A percentile compares a stretch with the other conserved stretches of the same genome.
These are phyloP conservation scores for Saccharomyces hybrid DNA, from an alignment of 1,139 yeast species.

Conservation along the genomic window DNA sequence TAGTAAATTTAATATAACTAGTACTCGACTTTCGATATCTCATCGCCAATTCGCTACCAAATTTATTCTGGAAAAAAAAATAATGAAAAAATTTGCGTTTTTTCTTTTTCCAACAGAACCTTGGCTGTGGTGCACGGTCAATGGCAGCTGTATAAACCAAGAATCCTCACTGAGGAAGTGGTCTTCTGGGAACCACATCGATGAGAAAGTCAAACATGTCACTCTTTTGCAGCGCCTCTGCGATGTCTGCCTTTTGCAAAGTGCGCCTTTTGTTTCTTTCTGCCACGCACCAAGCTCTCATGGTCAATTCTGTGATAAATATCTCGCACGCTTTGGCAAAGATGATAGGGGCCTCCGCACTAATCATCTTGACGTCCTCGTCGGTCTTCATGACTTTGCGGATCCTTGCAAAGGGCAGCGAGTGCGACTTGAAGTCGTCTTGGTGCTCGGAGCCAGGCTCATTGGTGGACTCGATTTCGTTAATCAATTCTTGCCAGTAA, in stretches of 20 bases:
- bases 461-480: conserved; percentile 57
- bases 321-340: conserved; percentile 98
- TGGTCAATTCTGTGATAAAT: conserved; percentile 89
- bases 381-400: conserved; percentile 95
- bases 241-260: conserved; percentile 86
- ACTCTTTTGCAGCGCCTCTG: conserved; percentile 87
- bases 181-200: conserved; percentile 78
- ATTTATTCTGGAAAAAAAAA: background rate
- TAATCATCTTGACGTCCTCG: conserved; percentile 93
- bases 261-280: conserved; percentile 94
- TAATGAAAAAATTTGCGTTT: conserved; percentile 5
- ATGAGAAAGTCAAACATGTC: conserved; percentile 97
- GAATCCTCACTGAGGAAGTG: background rate
- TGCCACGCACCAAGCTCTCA: conserved; percentile 99
- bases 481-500: conserved; percentile 95
- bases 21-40: background rate
- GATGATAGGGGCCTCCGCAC: conserved; percentile 94
- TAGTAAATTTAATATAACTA: background rate
- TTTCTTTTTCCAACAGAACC: background rate
- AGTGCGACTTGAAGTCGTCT: conserved; percentile 82
- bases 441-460: conserved; percentile 27
- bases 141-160: background rate
- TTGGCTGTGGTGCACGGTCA: background rate
- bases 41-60: background rate
- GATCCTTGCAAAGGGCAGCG: conserved; percentile 87